Evolutionary conservation across 1,284 basidiomycete genomes (phyloP), one percentile per base, ranked within the genome.

Genomic region (Exsudoporus floridanus): DNA sequence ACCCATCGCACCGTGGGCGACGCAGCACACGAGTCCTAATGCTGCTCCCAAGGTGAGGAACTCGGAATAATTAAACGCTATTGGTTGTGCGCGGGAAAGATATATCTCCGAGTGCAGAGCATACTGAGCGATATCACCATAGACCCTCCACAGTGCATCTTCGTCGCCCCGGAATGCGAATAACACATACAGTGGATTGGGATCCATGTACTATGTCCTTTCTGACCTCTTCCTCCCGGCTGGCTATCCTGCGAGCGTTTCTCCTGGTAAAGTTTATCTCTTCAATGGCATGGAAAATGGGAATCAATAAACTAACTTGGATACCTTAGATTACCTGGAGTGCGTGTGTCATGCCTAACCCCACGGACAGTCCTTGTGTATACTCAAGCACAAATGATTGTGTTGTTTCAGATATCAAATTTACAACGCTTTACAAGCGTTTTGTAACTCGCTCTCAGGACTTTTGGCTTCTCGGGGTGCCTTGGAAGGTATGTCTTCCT

Each of bases 381-480:
- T 50, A 36, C 57, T 55, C 31, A 53, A 34, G 16, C 37, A 25
- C 31, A 13, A 31, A 13, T 45, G 5, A 5, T 21, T 27, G 8
- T 19, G 5, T 27, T n/a, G 10, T 47, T 41, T 35, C 48, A 66
- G 82, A 52, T 86, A 86, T 61, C 84, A 87, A 61, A 71, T 82
- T 14, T 77, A 80, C 59, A 87, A 88, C 56, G 82, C 82, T 0
- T 53, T 85, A 2, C 86, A 87, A 67, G 82, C 84, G 3, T 86
- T 86, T 59, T 86, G 83, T 61, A 86, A 81, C 59, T 84, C 84
- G 0, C 67, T 88, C 1, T 79, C 83, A 0, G 75, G 81, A 0
- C 69, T 88, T 30, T 65, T 87, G 21, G 81, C 86, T 3, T 86
- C 84, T 5, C 72, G 85, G 56, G 84, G 85, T n/a, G 77, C 83